Base-by-base conservation (phyloP, 2,329 filamentous ascomycete genomes). In the Fusarium odoratissimum region DNA sequence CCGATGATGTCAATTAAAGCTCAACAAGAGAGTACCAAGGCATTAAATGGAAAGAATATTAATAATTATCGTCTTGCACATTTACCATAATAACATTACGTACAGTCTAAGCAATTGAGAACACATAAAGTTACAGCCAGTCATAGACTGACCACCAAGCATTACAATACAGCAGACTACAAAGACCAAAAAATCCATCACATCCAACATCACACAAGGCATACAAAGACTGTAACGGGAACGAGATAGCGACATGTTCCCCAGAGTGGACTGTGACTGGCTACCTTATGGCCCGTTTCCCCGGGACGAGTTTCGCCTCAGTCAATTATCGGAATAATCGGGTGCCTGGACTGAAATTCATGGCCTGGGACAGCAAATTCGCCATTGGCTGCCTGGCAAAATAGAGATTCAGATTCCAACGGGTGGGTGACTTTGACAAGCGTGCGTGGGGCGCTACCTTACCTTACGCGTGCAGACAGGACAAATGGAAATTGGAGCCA, bases 351-450 rank as follows among this genome's bases (percentile, higher is more conserved):
- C 30, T 33, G 46, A 33, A 52, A 51, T 57, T 37, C 28, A 31
- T 49, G 31, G 33, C 16, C 16, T 49, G 37, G 30, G 41, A 60
- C 30, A 33, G 46, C 40, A 73, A 57, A 48, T 71, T 73, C 41
- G 54, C 55, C 35, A 74, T 74, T 73, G 71, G 71, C 59, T 65
- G 40, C 41, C 54, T 65, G 42, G 30, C 46, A 69, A 69, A 52
- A 64, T 52, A 55, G 41, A 69, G 66, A 61, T 63, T 63, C 57
- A 63, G 51, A 58, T 54, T 61, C 37, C 45, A 58, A 38, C 48
- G 45, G 51, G 64, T 31, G 46, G 30, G 30, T 23, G 30, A 49
- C 30, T 33, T 23, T 23, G 54, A 62, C 56, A 40, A 38, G 56
- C 46, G 66, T 60, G 46, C 54, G 69, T 58, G 62, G 71, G 61